Evolutionary conservation across 176 grass and related monocot genomes (phyloP).

Genomic region (Eleusine indica): DNA sequence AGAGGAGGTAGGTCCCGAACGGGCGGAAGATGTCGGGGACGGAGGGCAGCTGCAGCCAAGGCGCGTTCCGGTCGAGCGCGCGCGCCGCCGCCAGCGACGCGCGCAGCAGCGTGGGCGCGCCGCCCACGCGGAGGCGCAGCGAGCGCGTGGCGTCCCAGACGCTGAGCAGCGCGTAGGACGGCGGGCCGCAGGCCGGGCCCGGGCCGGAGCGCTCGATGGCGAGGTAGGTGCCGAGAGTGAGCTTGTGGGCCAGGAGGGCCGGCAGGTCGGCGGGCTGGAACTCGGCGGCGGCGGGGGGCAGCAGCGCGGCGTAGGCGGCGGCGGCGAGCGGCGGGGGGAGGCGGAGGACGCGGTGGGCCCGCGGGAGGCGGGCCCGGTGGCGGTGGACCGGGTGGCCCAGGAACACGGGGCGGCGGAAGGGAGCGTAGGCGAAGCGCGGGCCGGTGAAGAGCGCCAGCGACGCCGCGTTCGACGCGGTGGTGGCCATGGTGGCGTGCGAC

Average conservation of each 20-base stretch:
- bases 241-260: conserved; percentile 64
- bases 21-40: conserved; percentile 68
- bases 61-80: conserved; percentile 51
- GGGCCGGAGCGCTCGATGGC: conserved; percentile 43
- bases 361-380: conserved; percentile 44
- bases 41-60: conserved; percentile 67
- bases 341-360: conserved; percentile 50
- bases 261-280: conserved; percentile 74
- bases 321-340: conserved; percentile 54
- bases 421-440: conserved; percentile 56
- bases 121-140: conserved; percentile 60
- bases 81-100: conserved; percentile 59
- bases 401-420: conserved; percentile 66
- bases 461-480: conserved; percentile 62
- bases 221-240: conserved; percentile 70
- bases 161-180: conserved; percentile 67
- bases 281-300: conserved; percentile 46
- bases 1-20: conserved; percentile 73
- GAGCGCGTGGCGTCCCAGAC: conserved; percentile 70
- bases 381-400: conserved; percentile 74
- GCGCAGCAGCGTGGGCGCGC: conserved; percentile 37
- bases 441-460: conserved; percentile 75
- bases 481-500: conserved; percentile 70
- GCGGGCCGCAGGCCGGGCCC: conserved; percentile 1
- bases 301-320: conserved; percentile 48